Conservation (phyloP, 148 eudicot species). For the Tetragonia tetragonoides region DNA sequence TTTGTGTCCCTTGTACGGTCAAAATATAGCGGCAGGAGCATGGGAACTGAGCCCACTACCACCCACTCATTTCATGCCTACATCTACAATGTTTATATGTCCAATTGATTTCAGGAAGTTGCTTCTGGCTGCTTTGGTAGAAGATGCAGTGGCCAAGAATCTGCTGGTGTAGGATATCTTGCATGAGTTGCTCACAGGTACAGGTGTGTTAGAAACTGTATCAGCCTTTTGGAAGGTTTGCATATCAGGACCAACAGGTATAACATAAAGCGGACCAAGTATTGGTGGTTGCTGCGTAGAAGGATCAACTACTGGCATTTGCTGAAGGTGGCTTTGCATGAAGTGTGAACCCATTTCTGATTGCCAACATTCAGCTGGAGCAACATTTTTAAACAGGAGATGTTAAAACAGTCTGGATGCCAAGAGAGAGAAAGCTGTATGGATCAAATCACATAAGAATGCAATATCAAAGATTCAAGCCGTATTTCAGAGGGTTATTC, state of each 20-base stretch:
- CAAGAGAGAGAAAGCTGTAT: background rate
- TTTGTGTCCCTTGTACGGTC: background rate
- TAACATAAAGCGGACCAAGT: conserved; percentile 55
- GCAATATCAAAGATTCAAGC: background rate
- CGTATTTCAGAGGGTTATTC: background rate
- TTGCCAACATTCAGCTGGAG: conserved; percentile 37
- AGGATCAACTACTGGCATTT: conserved; percentile 26
- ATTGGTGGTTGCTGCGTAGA: conserved; percentile 37
- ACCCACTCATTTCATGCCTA: background rate
- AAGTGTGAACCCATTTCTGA: conserved; percentile 22
- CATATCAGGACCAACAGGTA: conserved; percentile 46
- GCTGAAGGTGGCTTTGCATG: conserved; percentile 16
- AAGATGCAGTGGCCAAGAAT: conserved; percentile 73
- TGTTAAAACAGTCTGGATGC: background rate
- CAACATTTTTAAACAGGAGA: conserved; percentile 13
- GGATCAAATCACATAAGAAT: background rate
- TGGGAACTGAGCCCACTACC: background rate
- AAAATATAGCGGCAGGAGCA: background rate
- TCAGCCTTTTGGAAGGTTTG: conserved; percentile 35
- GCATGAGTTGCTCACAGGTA: conserved; percentile 71
- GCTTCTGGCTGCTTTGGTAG: conserved; percentile 43
- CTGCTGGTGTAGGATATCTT: conserved; percentile 68
- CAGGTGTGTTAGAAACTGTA: conserved; percentile 30
- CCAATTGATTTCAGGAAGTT: conserved; percentile 3
- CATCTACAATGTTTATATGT: conserved; percentile 1